A percentile compares a stretch with the other conserved stretches of the same genome.
Evolutionary conservation across 1,284 basidiomycete genomes (phyloP).

Genomic region (Peniophora sp.): DNA sequence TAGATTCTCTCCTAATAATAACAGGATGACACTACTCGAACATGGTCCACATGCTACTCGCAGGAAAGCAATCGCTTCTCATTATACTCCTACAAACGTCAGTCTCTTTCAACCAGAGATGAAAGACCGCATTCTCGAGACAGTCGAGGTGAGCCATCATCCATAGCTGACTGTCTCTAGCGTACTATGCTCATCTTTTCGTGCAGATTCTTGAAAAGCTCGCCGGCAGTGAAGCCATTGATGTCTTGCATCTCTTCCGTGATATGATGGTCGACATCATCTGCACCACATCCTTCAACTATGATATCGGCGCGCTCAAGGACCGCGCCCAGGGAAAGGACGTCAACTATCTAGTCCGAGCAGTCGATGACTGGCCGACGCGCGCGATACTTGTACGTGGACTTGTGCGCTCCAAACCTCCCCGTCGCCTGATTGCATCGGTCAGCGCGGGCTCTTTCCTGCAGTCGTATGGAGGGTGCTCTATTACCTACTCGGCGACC

Average conservation of each 20-base stretch:
- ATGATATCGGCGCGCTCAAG: conserved; percentile 6
- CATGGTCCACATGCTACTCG: conserved; percentile 9
- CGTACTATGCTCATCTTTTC: not conserved
- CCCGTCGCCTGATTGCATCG: not conserved
- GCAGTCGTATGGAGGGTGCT: not conserved
- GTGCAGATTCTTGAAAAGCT: conserved; percentile 1
- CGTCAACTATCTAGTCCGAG: not conserved
- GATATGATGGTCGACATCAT: conserved; percentile 12
- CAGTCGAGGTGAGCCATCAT: conserved; percentile 7
- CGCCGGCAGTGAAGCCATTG: conserved; percentile 3
- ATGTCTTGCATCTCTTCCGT: conserved; percentile 12
- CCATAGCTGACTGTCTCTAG: not conserved
- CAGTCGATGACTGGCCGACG: not conserved
- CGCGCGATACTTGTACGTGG: not conserved
- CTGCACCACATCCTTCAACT: conserved; percentile 8
- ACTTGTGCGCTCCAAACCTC: not conserved
- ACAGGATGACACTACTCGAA: conserved; percentile 12
- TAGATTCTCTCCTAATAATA: not conserved
- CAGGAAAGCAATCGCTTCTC: conserved; percentile 9
- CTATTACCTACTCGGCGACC: not conserved
- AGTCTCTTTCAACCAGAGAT: conserved; percentile 12
- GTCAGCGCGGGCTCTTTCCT: not conserved
- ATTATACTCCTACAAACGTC: conserved; percentile 11
- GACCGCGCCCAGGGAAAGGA: conserved; percentile 7
- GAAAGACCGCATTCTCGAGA: conserved; percentile 4